These are phyloP conservation scores for Aspergillus egyptiacus DNA, from an alignment of 495 filamentous ascomycete genomes.

Conservation along the genomic window DNA sequence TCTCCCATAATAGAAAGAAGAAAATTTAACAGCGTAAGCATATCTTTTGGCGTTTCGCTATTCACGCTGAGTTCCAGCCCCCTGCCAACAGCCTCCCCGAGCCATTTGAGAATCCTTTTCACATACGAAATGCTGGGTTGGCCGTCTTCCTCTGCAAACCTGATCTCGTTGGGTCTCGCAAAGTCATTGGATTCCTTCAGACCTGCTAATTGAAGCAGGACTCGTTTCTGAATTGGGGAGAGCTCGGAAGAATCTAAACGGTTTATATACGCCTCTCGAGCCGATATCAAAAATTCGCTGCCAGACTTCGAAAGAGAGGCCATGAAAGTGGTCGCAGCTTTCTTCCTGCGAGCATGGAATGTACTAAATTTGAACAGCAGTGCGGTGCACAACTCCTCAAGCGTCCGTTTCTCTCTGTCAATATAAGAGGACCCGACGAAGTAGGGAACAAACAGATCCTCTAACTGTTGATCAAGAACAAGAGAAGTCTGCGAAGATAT, in stretches of 20 bases:
- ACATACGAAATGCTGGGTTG: slow-evolving; percentile 73
- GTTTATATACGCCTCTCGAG: slow-evolving; percentile 73
- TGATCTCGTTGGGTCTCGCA: slow-evolving; percentile 60
- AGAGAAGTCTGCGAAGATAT: slow-evolving; percentile 81
- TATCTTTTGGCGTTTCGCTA: slow-evolving; percentile 89
- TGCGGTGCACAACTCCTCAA: slow-evolving; percentile 90
- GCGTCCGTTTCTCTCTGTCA: slow-evolving; percentile 80
- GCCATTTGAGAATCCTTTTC: slow-evolving; percentile 96
- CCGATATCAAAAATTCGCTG: slow-evolving; percentile 72
- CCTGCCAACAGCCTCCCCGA: slow-evolving; percentile 92
- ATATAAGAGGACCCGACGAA: slow-evolving; percentile 92
- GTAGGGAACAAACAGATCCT: slow-evolving; percentile 94
- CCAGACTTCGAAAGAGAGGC: slow-evolving; percentile 80
- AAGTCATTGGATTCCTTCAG: slow-evolving; percentile 50
- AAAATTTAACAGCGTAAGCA: slow-evolving; percentile 76
- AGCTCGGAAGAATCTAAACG: slow-evolving; percentile 80
- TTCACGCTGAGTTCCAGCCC: slow-evolving; percentile 80
- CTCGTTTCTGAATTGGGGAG: slow-evolving; percentile 73
- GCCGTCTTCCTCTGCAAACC: slow-evolving; percentile 85
- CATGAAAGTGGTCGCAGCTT: slow-evolving; percentile 84
- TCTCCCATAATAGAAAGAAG: slow-evolving; percentile 86
- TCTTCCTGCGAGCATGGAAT: slow-evolving; percentile 80
- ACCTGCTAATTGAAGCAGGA: slow-evolving; percentile 79
- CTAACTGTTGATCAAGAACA: slow-evolving; percentile 88
- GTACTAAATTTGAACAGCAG: slow-evolving; percentile 92